Evolutionary conservation across 805 yeast genomes (phyloP), one percentile per base, ranked within the genome.

Genomic region (Vanderwaltozyma yarrowii): DNA sequence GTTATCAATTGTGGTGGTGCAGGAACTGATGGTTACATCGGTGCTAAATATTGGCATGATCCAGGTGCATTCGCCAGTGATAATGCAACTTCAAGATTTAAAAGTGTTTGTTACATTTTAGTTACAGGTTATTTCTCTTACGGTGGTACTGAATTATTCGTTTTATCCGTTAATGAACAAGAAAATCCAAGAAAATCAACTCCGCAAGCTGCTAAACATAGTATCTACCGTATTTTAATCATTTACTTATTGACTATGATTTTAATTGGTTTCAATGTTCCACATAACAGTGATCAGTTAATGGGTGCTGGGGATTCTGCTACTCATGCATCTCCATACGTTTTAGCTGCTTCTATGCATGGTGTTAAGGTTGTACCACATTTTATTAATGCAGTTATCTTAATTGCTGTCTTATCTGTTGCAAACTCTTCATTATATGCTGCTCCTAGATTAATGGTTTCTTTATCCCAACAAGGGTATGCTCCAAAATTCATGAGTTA

Each of bases 391-490:
- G 84, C 77, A 16, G 85, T 80, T 32, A 79, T 81, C 47, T 65
- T 81, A 62, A 60, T 80, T 39, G 78, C 88, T 6, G 84, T 81
- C 18, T 60, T 80, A 38, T 80, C 87, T 6, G 88, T 80, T 38
- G 87, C 86, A 49, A 81, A 80, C 65, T 75, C 86, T 21, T 75
- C 88, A 1, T 74, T 80, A 32, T 81, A 70, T 56, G 83, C 80
- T 14, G 73, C 80, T 42, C 79, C 87, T 37, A 73, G 89, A 69
- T 69, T 85, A 10, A 55, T 81, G 43, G 78, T 76, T 42, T 71
- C 84, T 21, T 64, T 81, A 51, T 79, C 86, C 20, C 76, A 76
- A 43, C 83, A 79, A 58, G 83, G 85, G n/a, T 71, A 73, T 54
- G 82, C 78, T 33, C 88, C 88, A 50, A 60, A 58, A 44, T 55